phyloP scores from a whole-genome alignment of 2,329 filamentous ascomycete genomes.

The Pseudopyricularia javanii region DNA sequence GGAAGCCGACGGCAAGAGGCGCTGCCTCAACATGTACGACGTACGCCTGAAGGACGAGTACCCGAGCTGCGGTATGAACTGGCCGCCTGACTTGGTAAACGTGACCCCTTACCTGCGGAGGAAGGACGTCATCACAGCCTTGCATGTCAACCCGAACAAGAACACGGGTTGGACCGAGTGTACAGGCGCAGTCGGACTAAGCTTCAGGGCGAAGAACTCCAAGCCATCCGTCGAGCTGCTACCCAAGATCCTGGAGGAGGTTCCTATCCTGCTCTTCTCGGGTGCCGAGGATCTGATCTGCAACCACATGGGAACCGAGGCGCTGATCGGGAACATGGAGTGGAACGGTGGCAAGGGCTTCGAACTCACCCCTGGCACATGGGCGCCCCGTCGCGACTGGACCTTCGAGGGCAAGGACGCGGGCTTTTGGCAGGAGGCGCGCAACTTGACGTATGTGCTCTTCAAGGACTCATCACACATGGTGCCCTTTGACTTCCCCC shows the following conservation, averaged over 20 bases:
- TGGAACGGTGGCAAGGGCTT: conserved; percentile 93
- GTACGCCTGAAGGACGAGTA: conserved; percentile 70
- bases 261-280: conserved; percentile 80
- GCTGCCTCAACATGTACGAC: conserved; percentile 95
- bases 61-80: conserved; percentile 90
- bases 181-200: conserved; percentile 60
- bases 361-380: conserved; percentile 73
- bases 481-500: conserved; percentile 90
- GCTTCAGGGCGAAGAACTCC: conserved; percentile 61
- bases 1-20: conserved; percentile 19
- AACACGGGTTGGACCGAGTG: conserved; percentile 88
- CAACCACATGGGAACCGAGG: conserved; percentile 91
- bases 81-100: conserved; percentile 73
- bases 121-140: conserved; percentile 62
- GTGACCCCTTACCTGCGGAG: conserved; percentile 79
- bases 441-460: conserved; percentile 89
- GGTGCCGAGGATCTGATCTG: conserved; percentile 92
- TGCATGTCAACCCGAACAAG: conserved; percentile 75
- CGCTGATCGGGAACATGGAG: conserved; percentile 75
- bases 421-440: conserved; percentile 86
- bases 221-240: conserved; percentile 62
- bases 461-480: conserved; percentile 97
- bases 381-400: conserved; percentile 90
- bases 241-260: conserved; percentile 62
- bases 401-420: conserved; percentile 79